These are phyloP conservation scores for Pseudogymnoascus destructans DNA, from an alignment of 2,329 filamentous ascomycete species.

Conservation along the genomic window DNA sequence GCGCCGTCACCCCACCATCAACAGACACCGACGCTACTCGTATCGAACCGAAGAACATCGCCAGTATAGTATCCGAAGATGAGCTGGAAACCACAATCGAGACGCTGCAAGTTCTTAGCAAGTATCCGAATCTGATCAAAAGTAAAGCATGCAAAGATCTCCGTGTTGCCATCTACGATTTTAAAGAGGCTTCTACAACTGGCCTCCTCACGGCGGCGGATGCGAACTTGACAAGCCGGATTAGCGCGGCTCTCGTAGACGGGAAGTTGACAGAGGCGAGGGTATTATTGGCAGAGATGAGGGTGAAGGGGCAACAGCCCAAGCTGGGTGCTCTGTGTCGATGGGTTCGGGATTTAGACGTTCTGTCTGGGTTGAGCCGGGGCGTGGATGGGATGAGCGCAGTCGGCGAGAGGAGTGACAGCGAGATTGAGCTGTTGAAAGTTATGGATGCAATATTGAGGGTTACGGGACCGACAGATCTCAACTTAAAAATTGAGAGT, in stretches of 20 bases:
- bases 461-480: slow-evolving; percentile 48
- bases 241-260: slow-evolving; percentile 52
- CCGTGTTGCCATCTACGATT: slow-evolving; percentile 53
- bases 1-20: slow-evolving; percentile 37
- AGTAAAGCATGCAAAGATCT: slow-evolving; percentile 55
- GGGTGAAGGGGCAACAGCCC: slow-evolving; percentile 49
- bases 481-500: slow-evolving; percentile 26
- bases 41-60: slow-evolving; percentile 37
- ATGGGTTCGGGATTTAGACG: slow-evolving; percentile 59
- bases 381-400: slow-evolving; percentile 31
- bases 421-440: slow-evolving; percentile 41
- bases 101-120: slow-evolving; percentile 43
- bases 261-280: slow-evolving; percentile 52
- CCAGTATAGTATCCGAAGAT: slow-evolving; percentile 44
- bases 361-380: slow-evolving; percentile 48
- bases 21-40: slow-evolving; percentile 35
- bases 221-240: slow-evolving; percentile 51
- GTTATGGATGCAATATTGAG: slow-evolving; percentile 53
- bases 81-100: slow-evolving; percentile 57
- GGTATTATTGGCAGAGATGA: slow-evolving; percentile 56
- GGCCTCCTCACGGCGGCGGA: slow-evolving; percentile 45
- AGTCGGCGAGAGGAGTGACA: slow-evolving; percentile 29
- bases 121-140: slow-evolving; percentile 51
- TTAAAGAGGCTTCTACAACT: slow-evolving; percentile 55
- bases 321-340: slow-evolving; percentile 57